These are phyloP conservation scores for Bifiguratus adelaidae DNA, from an alignment of 192 early-diverging fungal species.

Conservation along the genomic window DNA sequence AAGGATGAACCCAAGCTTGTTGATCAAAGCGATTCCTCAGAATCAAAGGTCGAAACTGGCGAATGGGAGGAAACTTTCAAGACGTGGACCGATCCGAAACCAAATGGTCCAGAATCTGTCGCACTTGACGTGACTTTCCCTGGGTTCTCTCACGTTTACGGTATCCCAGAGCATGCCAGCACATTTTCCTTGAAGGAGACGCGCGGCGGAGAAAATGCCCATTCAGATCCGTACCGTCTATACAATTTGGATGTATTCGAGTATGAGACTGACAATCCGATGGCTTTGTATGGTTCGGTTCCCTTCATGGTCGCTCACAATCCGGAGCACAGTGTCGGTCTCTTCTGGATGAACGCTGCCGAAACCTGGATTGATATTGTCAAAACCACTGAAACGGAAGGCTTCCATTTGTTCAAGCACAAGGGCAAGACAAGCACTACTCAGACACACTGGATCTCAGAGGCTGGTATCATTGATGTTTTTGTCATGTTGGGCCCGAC, in stretches of 20 bases:
- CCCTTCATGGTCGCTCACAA: constrained; percentile 92
- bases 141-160: constrained; percentile 82
- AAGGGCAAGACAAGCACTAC: constrained; percentile 21
- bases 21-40: constrained; percentile 28
- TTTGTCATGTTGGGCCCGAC: constrained; percentile 73
- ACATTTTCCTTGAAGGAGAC: constrained; percentile 85
- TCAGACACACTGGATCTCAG: constrained; percentile 88
- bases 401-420: background rate
- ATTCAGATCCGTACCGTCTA: constrained; percentile 88
- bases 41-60: constrained; percentile 17
- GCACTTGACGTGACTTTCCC: constrained; percentile 89
- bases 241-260: constrained; percentile 99
- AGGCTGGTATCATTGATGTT: constrained; percentile 84
- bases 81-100: constrained; percentile 84
- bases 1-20: constrained; percentile 38
- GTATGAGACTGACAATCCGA: constrained; percentile 90
- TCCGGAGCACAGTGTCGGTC: constrained; percentile 58
- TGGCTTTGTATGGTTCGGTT: constrained; percentile 91
- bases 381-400: constrained; percentile 27
- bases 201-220: constrained; percentile 54
- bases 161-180: constrained; percentile 91
- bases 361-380: constrained; percentile 99
- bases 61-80: constrained; percentile 89
- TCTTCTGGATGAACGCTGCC: constrained; percentile 89
- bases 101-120: constrained; percentile 85